Evolutionary conservation across 1,139 yeast genomes (phyloP).

Genomic region (Maudiozyma humilis): DNA sequence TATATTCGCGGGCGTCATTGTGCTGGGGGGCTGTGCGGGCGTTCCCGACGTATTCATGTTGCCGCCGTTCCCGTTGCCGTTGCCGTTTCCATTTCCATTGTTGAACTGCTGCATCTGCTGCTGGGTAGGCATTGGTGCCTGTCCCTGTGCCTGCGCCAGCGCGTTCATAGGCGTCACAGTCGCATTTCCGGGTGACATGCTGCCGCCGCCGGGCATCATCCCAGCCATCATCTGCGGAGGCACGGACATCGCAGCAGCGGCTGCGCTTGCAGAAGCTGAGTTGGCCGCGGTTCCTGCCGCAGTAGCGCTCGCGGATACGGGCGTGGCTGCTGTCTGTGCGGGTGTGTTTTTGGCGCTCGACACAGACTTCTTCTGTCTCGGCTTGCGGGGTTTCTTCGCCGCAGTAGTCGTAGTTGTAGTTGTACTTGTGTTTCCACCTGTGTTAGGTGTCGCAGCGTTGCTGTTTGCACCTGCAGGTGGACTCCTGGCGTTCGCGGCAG

Average conservation of each 20-base stretch:
- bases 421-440: constrained; percentile 8
- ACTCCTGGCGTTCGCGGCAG: constrained; percentile 8
- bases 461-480: constrained; percentile 6
- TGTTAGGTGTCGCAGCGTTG: constrained; percentile 9
- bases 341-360: constrained; percentile 17
- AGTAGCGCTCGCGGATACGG: constrained; percentile 7
- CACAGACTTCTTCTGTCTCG: constrained; percentile 26
- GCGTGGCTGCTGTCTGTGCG: constrained; percentile 8
- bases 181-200: neutral
- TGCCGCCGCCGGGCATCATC: constrained; percentile 3
- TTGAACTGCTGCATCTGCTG: constrained; percentile 18
- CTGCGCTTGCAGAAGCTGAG: constrained; percentile 1
- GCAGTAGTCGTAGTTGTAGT: constrained; percentile 8
- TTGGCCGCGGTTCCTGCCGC: constrained; percentile 6
- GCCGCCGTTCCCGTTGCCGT: constrained; percentile 1
- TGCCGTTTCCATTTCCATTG: neutral
- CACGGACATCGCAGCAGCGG: constrained; percentile 4
- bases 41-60: neutral
- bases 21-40: constrained; percentile 6
- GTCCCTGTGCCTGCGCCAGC: neutral
- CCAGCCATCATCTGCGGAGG: constrained; percentile 3
- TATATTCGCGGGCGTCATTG: constrained; percentile 28
- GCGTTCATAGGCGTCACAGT: constrained; percentile 3
- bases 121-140: constrained; percentile 12
- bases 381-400: constrained; percentile 26